phyloP scores from a whole-genome alignment of 129 eudicot genomes.

The Lactuca saligna region DNA sequence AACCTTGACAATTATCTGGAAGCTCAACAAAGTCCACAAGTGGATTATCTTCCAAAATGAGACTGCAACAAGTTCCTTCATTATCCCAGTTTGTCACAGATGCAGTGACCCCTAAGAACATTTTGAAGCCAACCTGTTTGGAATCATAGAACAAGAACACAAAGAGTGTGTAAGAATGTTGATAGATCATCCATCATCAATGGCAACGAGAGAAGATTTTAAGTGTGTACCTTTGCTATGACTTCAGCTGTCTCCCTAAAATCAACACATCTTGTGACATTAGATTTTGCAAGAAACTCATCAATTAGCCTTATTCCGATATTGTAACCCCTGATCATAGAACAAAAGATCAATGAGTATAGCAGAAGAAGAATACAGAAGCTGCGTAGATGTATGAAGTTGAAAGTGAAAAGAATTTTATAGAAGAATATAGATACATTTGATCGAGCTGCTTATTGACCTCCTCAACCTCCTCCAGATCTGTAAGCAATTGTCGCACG shows the following conservation, averaged over 20 bases:
- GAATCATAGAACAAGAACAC: slow-evolving; percentile 1
- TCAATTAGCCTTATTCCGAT: slow-evolving; percentile 89
- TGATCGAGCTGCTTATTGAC: slow-evolving; percentile 98
- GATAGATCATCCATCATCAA: neutral
- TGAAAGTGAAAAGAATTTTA: neutral
- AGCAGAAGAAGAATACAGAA: neutral
- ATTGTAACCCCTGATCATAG: slow-evolving; percentile 80
- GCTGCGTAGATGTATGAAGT: neutral
- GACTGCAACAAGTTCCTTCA: slow-evolving; percentile 91
- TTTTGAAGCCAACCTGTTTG: slow-evolving; percentile 92
- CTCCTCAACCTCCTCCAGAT: slow-evolving; percentile 98
- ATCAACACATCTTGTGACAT: slow-evolving; percentile 88
- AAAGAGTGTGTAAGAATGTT: neutral
- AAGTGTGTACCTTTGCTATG: slow-evolving; percentile 75
- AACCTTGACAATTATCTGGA: slow-evolving; percentile 98
- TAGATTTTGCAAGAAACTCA: slow-evolving; percentile 91
- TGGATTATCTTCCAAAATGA: slow-evolving; percentile 93
- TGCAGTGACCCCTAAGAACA: slow-evolving; percentile 95
- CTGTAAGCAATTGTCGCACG: slow-evolving; percentile 87
- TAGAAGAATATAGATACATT: slow-evolving; percentile 41
- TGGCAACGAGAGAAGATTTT: neutral
- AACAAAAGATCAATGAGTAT: slow-evolving; percentile 1
- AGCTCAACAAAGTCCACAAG: slow-evolving; percentile 99
- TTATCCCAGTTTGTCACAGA: slow-evolving; percentile 89
- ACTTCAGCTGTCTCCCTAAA: slow-evolving; percentile 98